Evolutionary conservation across 2,329 filamentous ascomycete species (phyloP), one percentile per base, ranked within the genome.

Genomic region (Metarhizium humberi): DNA sequence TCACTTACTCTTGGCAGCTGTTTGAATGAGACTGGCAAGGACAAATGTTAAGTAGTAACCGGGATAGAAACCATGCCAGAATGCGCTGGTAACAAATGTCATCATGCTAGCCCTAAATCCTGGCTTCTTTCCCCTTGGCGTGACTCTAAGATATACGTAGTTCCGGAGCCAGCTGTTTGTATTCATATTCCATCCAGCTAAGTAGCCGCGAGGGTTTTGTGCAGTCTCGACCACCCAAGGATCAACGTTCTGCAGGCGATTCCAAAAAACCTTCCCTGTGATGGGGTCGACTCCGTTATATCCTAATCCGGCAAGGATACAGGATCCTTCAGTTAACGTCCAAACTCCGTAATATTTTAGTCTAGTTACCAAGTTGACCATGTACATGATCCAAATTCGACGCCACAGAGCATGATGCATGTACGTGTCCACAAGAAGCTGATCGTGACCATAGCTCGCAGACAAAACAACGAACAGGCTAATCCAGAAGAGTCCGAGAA

Each of bases 21-120:
- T 96, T 68, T 99, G 94, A 34, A 96, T 81, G 61, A 99, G 88
- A 58, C 90, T 91, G 1, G 89, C 94, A 7, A 97, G 78, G 45
- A 97, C 74, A 65, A 99, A 99, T 5, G 87, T 81, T 58, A 99
- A 73, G 70, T 97, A 97, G 71, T 99, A 99, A 6, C 94, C 94
- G 0, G 94, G 92, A 62, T 95, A 95, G 72, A 99, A 99, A 34
- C 94, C 94, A 67, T 99, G 94, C 94, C 94, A 99, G 62, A 97
- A 86, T 3, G 94, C 92, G 66, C 91, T 96, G 20, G 94, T 97
- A 6, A 85, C 82, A 68, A 99, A 99, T 0, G 94, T 99, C 38
- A 91, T 90, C 75, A 99, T 75, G 65, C 88, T 97, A 52, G 94
- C 94, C 57, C 92, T 81, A 75, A 99, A 99, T 1, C 94, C 94